Evolutionary conservation across 768 basidiomycete species (phyloP).

Genomic region (Floccularia luteovirens): DNA sequence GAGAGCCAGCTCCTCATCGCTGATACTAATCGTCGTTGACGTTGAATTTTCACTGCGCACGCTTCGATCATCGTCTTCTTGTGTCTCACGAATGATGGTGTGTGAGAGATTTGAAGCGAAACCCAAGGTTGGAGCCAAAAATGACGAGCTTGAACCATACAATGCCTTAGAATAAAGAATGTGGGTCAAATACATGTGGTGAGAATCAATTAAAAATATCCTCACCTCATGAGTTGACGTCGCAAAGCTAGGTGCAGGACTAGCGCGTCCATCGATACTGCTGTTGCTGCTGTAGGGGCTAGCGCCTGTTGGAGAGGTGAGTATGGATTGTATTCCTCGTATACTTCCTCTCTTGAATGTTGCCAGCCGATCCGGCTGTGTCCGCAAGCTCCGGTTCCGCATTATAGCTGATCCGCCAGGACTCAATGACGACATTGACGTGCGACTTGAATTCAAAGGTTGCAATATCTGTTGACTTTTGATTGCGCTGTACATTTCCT

Average conservation of each 20-base stretch:
- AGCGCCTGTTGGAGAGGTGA: conserved; percentile 52
- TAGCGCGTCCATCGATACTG: conserved; percentile 82
- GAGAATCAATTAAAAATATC: background rate
- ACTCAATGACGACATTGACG: conserved; percentile 48
- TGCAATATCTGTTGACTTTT: conserved; percentile 88
- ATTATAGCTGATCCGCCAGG: conserved; percentile 41
- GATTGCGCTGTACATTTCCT: conserved; percentile 95
- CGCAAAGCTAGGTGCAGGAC: conserved; percentile 91
- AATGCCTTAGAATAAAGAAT: conserved; percentile 29
- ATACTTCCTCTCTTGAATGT: conserved; percentile 89
- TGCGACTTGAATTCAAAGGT: conserved; percentile 46
- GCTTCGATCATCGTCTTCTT: conserved; percentile 82
- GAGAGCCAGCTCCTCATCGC: conserved; percentile 92
- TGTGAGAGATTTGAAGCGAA: conserved; percentile 95
- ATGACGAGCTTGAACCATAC: conserved; percentile 58
- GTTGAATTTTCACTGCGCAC: conserved; percentile 53
- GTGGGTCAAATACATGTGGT: conserved; percentile 1
- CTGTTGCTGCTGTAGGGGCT: conserved; percentile 84
- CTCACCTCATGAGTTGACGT: conserved; percentile 81
- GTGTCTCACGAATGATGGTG: conserved; percentile 92
- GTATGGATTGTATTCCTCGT: conserved; percentile 76
- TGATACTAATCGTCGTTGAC: conserved; percentile 77
- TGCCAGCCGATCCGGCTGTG: conserved; percentile 61
- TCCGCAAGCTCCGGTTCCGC: conserved; percentile 69
- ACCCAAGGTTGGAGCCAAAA: conserved; percentile 83